Evolutionary conservation across 768 basidiomycete species (phyloP), one percentile per base, ranked within the genome.

Genomic region (Naganishia randhawae): DNA sequence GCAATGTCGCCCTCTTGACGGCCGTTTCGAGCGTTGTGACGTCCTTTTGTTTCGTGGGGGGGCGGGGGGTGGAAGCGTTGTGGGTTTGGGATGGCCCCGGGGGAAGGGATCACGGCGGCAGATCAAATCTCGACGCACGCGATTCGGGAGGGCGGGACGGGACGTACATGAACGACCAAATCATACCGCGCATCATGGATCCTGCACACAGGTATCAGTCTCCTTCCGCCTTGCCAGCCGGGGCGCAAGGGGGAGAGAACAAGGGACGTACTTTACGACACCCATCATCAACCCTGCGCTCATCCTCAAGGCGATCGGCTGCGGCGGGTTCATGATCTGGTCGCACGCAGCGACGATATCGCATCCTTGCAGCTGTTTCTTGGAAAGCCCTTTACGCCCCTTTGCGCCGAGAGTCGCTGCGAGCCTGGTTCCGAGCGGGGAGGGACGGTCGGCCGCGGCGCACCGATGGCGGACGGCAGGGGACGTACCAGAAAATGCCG

Each of bases 221-320:
- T n/a, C 29, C 17, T 19, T 5, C 22, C 63, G 29, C 9, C 1
- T 31, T 7, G 17, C 50, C 32, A 1, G 13, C 1, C 29, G 1
- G 14, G 14, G 17, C 45, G n/a, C n/a, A n/a, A n/a, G n/a, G n/a
- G n/a, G n/a, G n/a, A n/a, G n/a, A n/a, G n/a, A n/a, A n/a, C 33
- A 29, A 35, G 11, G 32, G 32, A 19, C 68, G 50, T 35, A 65
- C 68, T 65, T 61, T 0, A 70, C 69, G 35, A 70, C 69, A 22
- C 69, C 69, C 16, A 70, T 32, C 64, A 70, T 39, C 22, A 70
- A 63, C 27, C 69, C 69, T 14, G 69, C 69, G 35, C 52, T 66
- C 22, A 65, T 54, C 45, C 69, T 61, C 51, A 70, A 54, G 19
- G 69, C 65, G 14, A 70, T 41, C 9, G 69, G 69, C 22, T 35